These are phyloP conservation scores for Rosa rugosa DNA, from an alignment of 306 rosid species.

Conservation along the genomic window DNA sequence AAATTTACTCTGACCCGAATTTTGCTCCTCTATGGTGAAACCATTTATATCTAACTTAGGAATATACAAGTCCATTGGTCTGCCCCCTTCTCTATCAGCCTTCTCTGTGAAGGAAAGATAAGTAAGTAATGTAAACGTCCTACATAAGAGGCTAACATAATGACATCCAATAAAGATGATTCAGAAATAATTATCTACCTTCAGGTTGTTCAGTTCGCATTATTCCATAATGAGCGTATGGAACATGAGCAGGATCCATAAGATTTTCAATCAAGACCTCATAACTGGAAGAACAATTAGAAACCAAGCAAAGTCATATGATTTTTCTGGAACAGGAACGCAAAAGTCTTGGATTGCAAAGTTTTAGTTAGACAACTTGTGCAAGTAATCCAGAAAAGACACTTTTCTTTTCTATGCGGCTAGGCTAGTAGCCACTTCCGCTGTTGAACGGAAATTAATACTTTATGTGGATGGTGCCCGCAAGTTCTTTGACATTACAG, in stretches of 20 bases:
- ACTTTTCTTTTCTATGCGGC: too few relatives aligned
- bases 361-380: not conserved
- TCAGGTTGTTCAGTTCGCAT: constrained; percentile 45
- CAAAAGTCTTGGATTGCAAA: not conserved
- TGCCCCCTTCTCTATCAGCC: constrained; percentile 93
- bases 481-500: too few relatives aligned
- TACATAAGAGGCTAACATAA: constrained; percentile 12
- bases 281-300: constrained; percentile 54
- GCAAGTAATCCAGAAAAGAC: too few relatives aligned
- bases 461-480: too few relatives aligned
- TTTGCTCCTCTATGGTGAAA: constrained; percentile 46
- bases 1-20: constrained; percentile 46
- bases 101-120: constrained; percentile 44
- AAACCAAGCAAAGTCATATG: not conserved
- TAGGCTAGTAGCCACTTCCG: too few relatives aligned
- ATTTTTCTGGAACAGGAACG: not conserved
- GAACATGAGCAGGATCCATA: constrained; percentile 89
- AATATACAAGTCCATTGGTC: constrained; percentile 68
- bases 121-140: constrained; percentile 17
- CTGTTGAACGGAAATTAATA: too few relatives aligned
- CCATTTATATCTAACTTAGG: constrained; percentile 55
- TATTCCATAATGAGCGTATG: constrained; percentile 75
- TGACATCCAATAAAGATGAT: constrained; percentile 11
- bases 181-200: constrained; percentile 36
- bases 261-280: constrained; percentile 87